Base-by-base conservation (phyloP, 2,329 filamentous ascomycete species). In the Claviceps sp. region DNA sequence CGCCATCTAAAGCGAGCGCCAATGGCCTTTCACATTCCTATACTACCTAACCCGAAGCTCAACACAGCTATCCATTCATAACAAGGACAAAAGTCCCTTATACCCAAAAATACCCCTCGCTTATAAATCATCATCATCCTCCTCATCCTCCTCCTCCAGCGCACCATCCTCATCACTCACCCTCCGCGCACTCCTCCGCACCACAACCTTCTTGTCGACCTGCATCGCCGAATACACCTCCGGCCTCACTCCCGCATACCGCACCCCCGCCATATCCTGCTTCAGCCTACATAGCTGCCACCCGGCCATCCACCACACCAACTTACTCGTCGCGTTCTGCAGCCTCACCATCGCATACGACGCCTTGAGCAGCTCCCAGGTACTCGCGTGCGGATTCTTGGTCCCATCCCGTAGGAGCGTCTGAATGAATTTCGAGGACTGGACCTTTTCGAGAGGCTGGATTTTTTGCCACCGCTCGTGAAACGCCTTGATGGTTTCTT, bases 301-400 rank as follows among this genome's bases (percentile, higher is more conserved):
- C 0, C 76, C 76, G 0, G 71, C 71, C 54, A 79, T 67, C 11
- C 61, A 61, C 74, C 75, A 80, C 1, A 67, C 59, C 50, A 79
- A 72, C 0, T 43, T 62, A 52, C 0, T 49, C 26, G 54, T 0
- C 4, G 53, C 16, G 16, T 37, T 0, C 54, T 49, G 56, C 69
- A 65, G 38, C n/a, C 64, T 42, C 43, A 69, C 70, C 59, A 76
- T 79, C 3, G 68, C 62, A 3, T 64, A 65, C 1, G 75, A 77
- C 0, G 77, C 77, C 53, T 76, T 76, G 16, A 79, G 61, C 2
- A 76, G 60, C 3, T 69, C 66, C 76, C 75, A 81, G 3, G 56
- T 60, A 26, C 67, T 70, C 11, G 67, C 63, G 1, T 58, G 43
- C 0, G 56, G 51, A 16, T 65, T 50, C 55, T 3, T 54, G 49